phyloP scores from a whole-genome alignment of 495 filamentous ascomycete species.

The Staphylotrichum tortipilum region DNA sequence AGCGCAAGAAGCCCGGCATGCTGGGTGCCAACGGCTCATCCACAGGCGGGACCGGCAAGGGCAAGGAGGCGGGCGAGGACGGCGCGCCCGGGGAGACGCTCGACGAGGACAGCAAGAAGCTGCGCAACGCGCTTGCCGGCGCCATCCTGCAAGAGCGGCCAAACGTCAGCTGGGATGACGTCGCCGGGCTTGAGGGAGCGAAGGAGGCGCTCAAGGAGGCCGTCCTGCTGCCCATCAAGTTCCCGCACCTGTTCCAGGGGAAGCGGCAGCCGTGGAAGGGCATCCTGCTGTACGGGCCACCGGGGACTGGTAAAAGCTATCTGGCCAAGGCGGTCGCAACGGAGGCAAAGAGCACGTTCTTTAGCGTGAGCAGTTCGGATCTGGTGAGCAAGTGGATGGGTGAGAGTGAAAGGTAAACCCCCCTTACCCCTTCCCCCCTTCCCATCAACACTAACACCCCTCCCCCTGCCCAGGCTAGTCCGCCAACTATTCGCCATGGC shows the following conservation, averaged over 20 bases:
- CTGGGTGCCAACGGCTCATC: slow-evolving; percentile 81
- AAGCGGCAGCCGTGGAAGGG: slow-evolving; percentile 98
- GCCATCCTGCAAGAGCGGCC: slow-evolving; percentile 93
- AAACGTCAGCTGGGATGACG: slow-evolving; percentile 94
- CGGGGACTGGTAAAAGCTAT: slow-evolving; percentile 94
- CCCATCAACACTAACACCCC: background rate
- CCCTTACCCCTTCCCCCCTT: background rate
- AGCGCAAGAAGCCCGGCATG: slow-evolving; percentile 63
- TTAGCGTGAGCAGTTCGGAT: slow-evolving; percentile 94
- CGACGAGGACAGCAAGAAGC: slow-evolving; percentile 90
- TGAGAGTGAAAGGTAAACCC: slow-evolving; percentile 81
- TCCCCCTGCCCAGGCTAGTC: slow-evolving; percentile 59
- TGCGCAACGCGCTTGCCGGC: slow-evolving; percentile 79
- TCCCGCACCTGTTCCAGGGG: slow-evolving; percentile 92
- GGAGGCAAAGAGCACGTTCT: slow-evolving; percentile 99
- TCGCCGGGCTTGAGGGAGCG: slow-evolving; percentile 88
- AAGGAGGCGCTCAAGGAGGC: slow-evolving; percentile 98
- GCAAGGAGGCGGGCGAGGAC: slow-evolving; percentile 40
- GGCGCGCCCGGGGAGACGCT: slow-evolving; percentile 54
- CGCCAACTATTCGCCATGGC: slow-evolving; percentile 98
- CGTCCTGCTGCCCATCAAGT: slow-evolving; percentile 94
- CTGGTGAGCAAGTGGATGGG: slow-evolving; percentile 99
- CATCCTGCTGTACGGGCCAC: slow-evolving; percentile 91
- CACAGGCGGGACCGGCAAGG: slow-evolving; percentile 53
- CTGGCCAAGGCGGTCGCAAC: slow-evolving; percentile 96